phyloP scores from a whole-genome alignment of 2,329 filamentous ascomycete species.

The Trichothecium roseum region DNA sequence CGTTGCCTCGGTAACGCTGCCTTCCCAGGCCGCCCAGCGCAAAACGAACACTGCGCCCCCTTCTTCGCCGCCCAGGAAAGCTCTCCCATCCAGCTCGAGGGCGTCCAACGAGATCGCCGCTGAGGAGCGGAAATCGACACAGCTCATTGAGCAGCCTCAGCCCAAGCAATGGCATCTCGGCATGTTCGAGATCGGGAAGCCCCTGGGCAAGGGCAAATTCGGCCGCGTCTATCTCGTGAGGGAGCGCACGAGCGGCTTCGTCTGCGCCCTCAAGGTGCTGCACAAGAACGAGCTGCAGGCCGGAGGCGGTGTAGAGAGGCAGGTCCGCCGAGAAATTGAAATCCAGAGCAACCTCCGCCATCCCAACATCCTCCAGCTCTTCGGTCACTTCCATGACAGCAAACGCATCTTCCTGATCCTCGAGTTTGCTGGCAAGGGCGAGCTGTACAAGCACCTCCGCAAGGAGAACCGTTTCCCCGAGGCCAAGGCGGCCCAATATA shows the following conservation, averaged over 20 bases:
- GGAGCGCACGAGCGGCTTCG: slow-evolving; percentile 68
- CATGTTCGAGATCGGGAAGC: slow-evolving; percentile 89
- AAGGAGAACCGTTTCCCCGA: slow-evolving; percentile 73
- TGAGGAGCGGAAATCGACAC: slow-evolving; percentile 2
- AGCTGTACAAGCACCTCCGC: slow-evolving; percentile 79
- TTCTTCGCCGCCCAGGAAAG: slow-evolving; percentile 42
- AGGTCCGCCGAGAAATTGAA: slow-evolving; percentile 79
- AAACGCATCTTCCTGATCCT: slow-evolving; percentile 82
- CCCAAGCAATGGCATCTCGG: slow-evolving; percentile 71
- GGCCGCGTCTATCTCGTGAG: slow-evolving; percentile 77
- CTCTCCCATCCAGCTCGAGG: slow-evolving; percentile 26
- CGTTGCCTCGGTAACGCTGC: slow-evolving; percentile 54
- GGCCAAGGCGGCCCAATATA: slow-evolving; percentile 77
- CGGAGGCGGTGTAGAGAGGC: slow-evolving; percentile 64
- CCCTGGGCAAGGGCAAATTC: slow-evolving; percentile 80
- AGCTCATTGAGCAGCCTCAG: slow-evolving; percentile 35
- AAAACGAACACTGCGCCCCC: slow-evolving; percentile 27
- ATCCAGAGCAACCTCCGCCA: slow-evolving; percentile 82
- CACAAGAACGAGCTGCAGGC: slow-evolving; percentile 77
- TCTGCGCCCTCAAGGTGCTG: slow-evolving; percentile 77
- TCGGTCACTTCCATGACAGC: slow-evolving; percentile 81
- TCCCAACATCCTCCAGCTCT: slow-evolving; percentile 74
- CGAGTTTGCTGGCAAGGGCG: slow-evolving; percentile 76
- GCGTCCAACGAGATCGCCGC: slow-evolving; percentile 35
- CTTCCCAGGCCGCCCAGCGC: slow-evolving; percentile 53